Base-by-base conservation (phyloP, 257 asterid genomes). In the Sherardia arvensis region DNA sequence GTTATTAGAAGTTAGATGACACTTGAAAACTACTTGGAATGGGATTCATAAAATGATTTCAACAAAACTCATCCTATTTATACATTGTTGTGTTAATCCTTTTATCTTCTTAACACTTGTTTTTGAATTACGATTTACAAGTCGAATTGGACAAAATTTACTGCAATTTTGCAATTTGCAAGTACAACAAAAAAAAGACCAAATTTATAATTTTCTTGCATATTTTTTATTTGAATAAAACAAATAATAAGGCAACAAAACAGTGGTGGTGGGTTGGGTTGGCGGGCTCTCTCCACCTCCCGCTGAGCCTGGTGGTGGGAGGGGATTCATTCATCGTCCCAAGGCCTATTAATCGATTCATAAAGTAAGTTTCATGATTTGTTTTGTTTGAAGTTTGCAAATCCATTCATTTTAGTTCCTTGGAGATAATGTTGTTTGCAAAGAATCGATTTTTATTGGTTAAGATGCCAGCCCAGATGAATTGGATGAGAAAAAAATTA, bases 261-360 rank as follows among this genome's bases (percentile, higher is more conserved):
- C 20, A 49, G 56, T 49, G 54, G 54, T 48, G 54, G 54, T 48
- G 47, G 51, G 51, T 43, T 15, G 51, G 14, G 12, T 32, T n/a
- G 27, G 33, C 28, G 21, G 40, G 25, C 59, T 34, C 47, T 53
- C 61, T 32, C 38, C 63, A 47, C 67, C 76, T 49, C 23, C 56
- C 54, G 25, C 25, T 49, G 56, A 49, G 56, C 53, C 63, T 26
- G 38, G 49, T 62, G 68, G 68, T 21, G 65, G 60, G 23, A n/a
- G 60, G 65, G 14, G 27, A 49, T 33, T 62, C 26, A 18, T 62
- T 45, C 32, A 28, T 32, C 57, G n/a, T 53, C 21, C 3, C 20
- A 4, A 7, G 21, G 8, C 27, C 54, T 28, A 17, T 64, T 23
- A 30, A 10, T 34, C 36, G 34, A 32, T 47, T 27, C 66, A 54